Base-by-base conservation (phyloP, 441 rosid species). In the Omphalea diandra region DNA sequence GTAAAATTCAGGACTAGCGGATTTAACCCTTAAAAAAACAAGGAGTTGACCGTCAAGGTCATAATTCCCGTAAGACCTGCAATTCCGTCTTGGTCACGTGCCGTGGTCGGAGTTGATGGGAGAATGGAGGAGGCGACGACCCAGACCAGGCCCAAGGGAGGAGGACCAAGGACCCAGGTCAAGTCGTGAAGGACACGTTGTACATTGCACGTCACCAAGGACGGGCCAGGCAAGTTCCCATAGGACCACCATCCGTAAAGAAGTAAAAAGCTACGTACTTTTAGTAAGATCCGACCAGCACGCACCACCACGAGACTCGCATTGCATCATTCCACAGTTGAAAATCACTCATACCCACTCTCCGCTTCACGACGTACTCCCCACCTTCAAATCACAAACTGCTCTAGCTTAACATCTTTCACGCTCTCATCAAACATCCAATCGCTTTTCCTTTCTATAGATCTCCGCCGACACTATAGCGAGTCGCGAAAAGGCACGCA, bases 391-490 rank as follows among this genome's bases (percentile, higher is more conserved):
- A 56, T 65, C 26, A 38, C 22, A 20, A 27, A 4, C 22, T 0
- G 4, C 2, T 8, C 4, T 4, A 11, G 4, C 17, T 1, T 4
- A 3, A 17, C 4, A 31, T 20, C 15, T 7, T 2, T 0, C 72
- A 64, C 73, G 72, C 65, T 1, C 60, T 11, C 5, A 18, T 17
- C 3, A 8, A 10, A 35, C 6, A 24, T 38, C 22, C 72, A 15
- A 31, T 44, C n/a, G 59, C 22, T 8, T 46, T 14, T 17, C 9
- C 41, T 57, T 4, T 31, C 18, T 24, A 7, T 54, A 40, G 55
- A 72, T 79, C 83, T 65, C 80, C 84, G 84, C 85, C 84, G 83
- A 83, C 83, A 65, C n/a, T 4, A 4, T 1, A 24, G 52, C 27
- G 31, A 36, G 50, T 52, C 36, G 66, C 73, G 20, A 22, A 56